A percentile compares a stretch with the other conserved stretches of the same genome.
These are phyloP conservation scores for Sugiyamaella smithiae DNA, from an alignment of 805 yeast genomes.

Conservation along the genomic window DNA sequence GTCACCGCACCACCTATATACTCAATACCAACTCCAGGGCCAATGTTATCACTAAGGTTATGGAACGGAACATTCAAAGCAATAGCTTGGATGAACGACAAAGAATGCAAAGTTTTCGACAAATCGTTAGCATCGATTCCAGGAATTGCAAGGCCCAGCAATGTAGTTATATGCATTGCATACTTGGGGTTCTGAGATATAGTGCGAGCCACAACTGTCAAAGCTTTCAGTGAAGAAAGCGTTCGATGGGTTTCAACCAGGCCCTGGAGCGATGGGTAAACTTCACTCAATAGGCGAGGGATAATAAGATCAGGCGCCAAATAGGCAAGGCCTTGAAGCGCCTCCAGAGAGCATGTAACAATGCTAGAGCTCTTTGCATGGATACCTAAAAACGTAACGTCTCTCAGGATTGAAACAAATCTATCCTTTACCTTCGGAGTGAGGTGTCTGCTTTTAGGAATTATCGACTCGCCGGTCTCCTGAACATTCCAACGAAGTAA, in stretches of 20 bases:
- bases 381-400: constrained; percentile 63
- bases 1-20: constrained; percentile 66
- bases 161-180: constrained; percentile 74
- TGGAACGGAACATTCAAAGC: constrained; percentile 70
- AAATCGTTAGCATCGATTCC: constrained; percentile 90
- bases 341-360: constrained; percentile 54
- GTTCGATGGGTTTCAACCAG: constrained; percentile 68
- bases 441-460: constrained; percentile 26
- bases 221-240: constrained; percentile 62
- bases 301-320: constrained; percentile 49
- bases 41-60: constrained; percentile 48
- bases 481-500: constrained; percentile 37
- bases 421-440: constrained; percentile 30
- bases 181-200: constrained; percentile 62
- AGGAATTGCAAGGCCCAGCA: constrained; percentile 65
- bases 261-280: constrained; percentile 53
- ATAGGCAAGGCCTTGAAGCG: constrained; percentile 62
- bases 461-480: constrained; percentile 30
- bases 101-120: constrained; percentile 62
- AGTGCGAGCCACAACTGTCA: constrained; percentile 62
- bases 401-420: constrained; percentile 54
- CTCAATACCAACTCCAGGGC: constrained; percentile 40
- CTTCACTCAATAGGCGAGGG: constrained; percentile 46
- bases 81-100: constrained; percentile 66
- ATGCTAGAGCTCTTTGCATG: constrained; percentile 65